phyloP scores from a whole-genome alignment of 1,139 yeast species.

The Citeromyces siamensis region DNA sequence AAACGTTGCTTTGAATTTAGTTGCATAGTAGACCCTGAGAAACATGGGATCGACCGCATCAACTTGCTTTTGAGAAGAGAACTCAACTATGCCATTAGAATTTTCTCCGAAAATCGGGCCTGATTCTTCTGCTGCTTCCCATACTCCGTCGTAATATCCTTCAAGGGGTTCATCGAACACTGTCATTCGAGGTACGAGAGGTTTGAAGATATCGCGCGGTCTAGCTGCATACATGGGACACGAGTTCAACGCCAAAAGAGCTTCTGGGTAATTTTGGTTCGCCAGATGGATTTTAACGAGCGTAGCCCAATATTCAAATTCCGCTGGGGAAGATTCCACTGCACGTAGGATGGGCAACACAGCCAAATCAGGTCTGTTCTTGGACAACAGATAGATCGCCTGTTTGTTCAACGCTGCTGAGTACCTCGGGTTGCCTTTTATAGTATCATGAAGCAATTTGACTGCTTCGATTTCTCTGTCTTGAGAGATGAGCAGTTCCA shows the following conservation, averaged over 20 bases:
- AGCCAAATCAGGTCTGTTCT: constrained; percentile 61
- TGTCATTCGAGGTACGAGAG: constrained; percentile 60
- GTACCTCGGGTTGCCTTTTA: constrained; percentile 48
- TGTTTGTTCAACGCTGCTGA: constrained; percentile 48
- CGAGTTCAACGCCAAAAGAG: constrained; percentile 74
- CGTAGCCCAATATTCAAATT: constrained; percentile 72
- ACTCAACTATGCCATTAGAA: constrained; percentile 28
- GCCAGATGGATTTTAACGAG: constrained; percentile 65
- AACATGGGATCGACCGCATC: constrained; percentile 55
- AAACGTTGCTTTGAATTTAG: constrained; percentile 67
- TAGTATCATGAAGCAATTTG: constrained; percentile 46
- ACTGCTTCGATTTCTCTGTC: constrained; percentile 80
- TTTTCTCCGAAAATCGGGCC: constrained; percentile 48
- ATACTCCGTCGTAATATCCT: constrained; percentile 41
- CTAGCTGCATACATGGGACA: constrained; percentile 82
- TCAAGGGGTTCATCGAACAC: constrained; percentile 75
- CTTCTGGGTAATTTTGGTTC: constrained; percentile 59
- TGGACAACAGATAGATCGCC: constrained; percentile 57
- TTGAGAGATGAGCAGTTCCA: constrained; percentile 37
- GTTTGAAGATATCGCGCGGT: constrained; percentile 40
- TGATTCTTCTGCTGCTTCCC: constrained; percentile 27
- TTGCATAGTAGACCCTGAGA: constrained; percentile 55
- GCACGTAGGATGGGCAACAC: constrained; percentile 62
- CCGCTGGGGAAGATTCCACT: constrained; percentile 74
- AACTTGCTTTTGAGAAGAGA: constrained; percentile 27